These are phyloP conservation scores for Yarrowia sp. DNA, from an alignment of 805 yeast species.

Conservation along the genomic window DNA sequence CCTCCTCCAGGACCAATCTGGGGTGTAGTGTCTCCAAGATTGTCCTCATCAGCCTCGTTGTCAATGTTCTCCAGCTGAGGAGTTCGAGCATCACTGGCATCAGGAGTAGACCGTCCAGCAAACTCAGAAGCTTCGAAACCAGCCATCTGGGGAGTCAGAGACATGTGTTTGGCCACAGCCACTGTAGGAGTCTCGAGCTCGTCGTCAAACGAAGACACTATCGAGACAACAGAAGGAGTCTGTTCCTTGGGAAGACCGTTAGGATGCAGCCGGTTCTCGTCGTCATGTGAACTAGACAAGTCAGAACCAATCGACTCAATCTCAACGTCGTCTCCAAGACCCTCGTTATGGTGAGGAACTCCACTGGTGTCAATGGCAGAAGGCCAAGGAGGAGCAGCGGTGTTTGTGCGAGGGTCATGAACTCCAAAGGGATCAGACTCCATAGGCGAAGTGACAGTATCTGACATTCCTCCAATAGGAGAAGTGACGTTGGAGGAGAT, in stretches of 20 bases:
- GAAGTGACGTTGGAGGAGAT: neutral
- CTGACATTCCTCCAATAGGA: neutral
- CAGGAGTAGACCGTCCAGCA: conserved; percentile 24
- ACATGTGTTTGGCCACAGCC: conserved; percentile 34
- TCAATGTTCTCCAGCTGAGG: conserved; percentile 10
- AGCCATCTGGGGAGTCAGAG: conserved; percentile 19
- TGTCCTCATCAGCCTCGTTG: neutral
- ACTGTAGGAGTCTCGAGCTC: conserved; percentile 29
- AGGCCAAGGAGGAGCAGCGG: conserved; percentile 33
- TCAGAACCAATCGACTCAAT: conserved; percentile 28
- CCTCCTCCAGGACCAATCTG: neutral
- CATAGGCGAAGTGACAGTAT: conserved; percentile 10
- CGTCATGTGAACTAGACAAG: conserved; percentile 4
- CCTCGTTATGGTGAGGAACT: neutral
- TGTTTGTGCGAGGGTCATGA: conserved; percentile 25
- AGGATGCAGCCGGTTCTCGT: neutral
- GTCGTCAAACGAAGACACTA: conserved; percentile 27
- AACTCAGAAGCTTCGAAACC: conserved; percentile 28
- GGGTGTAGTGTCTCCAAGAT: neutral
- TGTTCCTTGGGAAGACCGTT: conserved; percentile 3
- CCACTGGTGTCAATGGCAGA: conserved; percentile 1
- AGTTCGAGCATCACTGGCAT: conserved; percentile 23
- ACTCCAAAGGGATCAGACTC: conserved; percentile 28
- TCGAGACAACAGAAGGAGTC: conserved; percentile 13
- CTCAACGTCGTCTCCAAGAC: conserved; percentile 28